Evolutionary conservation across 2,329 filamentous ascomycete species (phyloP), one percentile per base, ranked within the genome.

Genomic region (Falciphora oryzae): DNA sequence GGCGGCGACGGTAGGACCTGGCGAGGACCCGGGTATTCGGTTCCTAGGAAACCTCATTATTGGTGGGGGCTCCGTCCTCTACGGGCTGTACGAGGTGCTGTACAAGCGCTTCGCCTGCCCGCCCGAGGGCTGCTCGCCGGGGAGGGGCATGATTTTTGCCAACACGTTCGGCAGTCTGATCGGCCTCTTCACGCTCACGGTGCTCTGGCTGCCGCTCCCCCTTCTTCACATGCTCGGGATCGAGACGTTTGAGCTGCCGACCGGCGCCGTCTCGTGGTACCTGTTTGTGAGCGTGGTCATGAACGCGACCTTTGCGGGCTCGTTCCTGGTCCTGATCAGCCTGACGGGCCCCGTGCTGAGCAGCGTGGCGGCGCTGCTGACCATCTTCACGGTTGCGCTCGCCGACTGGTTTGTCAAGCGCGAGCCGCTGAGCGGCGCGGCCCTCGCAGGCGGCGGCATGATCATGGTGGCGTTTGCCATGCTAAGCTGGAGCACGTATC

Each of bases 21-120:
- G 11, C 6, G 18, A 57, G 31, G 59, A 29, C 53, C 31, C 86
- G 0, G 83, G 84, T 59, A 89, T 89, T 69, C 85, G 93, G 25
- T 84, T 93, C 16, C 75, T 94, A 0, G 95, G 95, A 8, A 99
- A 99, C 73, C 78, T 98, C 56, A 85, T 99, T 71, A 99, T 99
- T 71, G 94, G 94, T 50, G 77, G 92, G 29, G 95, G 95, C 13
- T 95, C 90, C 69, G 88, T 99, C 8, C 83, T 99, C 25, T 99
- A 99, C 75, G 95, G 95, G 0, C 88, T 99, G 61, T 99, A 99
- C 77, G 95, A 99, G 76, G 95, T 99, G 7, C 77, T 99, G 56
- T 99, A 99, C 80, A 99, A 99, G 81, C 88, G 89, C 66, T 88
- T 89, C 66, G 94, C 94, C 18, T 99, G 95, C 74, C 95, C 95